Conservation (phyloP, 1,284 basidiomycete genomes). For the Rhizoctonia solani region DNA sequence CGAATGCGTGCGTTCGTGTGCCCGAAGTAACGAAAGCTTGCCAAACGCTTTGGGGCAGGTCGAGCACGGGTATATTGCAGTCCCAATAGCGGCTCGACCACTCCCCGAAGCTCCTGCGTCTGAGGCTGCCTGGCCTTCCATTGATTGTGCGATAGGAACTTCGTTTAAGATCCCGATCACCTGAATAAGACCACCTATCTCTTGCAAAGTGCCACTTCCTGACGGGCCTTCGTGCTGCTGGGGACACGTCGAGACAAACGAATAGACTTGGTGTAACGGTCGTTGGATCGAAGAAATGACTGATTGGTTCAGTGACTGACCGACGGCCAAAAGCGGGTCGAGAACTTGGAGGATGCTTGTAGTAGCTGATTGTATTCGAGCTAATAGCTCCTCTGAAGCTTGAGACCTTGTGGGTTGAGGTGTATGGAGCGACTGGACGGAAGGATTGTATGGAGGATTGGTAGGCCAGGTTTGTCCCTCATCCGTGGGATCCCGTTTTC, state of each 20-base stretch:
- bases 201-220: constrained; percentile 63
- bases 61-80: constrained; percentile 73
- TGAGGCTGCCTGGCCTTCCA: not conserved
- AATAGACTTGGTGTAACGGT: constrained; percentile 70
- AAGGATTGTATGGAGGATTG: constrained; percentile 26
- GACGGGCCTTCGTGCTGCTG: constrained; percentile 42
- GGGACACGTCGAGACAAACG: constrained; percentile 68
- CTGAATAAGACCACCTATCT: constrained; percentile 73
- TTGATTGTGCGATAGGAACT: constrained; percentile 48
- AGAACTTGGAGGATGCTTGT: constrained; percentile 12
- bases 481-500: constrained; percentile 11
- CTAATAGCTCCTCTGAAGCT: constrained; percentile 56
- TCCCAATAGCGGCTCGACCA: constrained; percentile 55
- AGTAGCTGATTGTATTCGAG: constrained; percentile 50
- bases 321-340: constrained; percentile 49
- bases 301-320: constrained; percentile 58
- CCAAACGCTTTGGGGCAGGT: constrained; percentile 68
- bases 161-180: constrained; percentile 74
- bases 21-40: constrained; percentile 65
- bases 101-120: constrained; percentile 6
- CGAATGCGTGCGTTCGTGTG: constrained; percentile 66
- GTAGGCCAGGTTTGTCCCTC: constrained; percentile 17
- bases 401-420: constrained; percentile 54
- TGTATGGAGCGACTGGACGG: not conserved
- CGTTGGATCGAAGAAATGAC: constrained; percentile 66